A percentile compares a stretch with the other conserved stretches of the same genome.
Conservation (phyloP, 2,329 filamentous ascomycete genomes). For the Trichoderma gracile region DNA sequence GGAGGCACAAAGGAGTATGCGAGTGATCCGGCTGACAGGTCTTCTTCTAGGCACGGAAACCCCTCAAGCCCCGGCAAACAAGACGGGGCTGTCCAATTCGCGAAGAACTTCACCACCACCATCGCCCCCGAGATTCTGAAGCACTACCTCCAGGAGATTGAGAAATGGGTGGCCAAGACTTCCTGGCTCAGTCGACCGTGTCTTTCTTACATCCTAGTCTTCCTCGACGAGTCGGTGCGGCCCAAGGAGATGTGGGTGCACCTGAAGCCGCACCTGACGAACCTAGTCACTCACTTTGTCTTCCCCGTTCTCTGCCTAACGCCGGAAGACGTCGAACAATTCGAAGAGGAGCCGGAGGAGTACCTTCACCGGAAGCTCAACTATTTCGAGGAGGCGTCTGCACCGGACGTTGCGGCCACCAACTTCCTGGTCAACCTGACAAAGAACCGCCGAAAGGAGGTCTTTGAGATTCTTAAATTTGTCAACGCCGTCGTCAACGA, state of each 20-base stretch:
- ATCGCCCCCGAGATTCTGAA: constrained; percentile 97
- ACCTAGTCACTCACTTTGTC: constrained; percentile 88
- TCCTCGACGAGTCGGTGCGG: constrained; percentile 95
- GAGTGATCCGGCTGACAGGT: not conserved
- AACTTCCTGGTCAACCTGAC: constrained; percentile 96
- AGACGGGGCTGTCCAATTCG: constrained; percentile 76
- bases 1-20: not conserved
- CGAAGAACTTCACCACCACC: constrained; percentile 85
- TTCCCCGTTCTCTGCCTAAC: constrained; percentile 94
- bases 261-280: constrained; percentile 89
- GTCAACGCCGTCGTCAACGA: constrained; percentile 93
- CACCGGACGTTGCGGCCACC: constrained; percentile 91
- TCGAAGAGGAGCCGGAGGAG: constrained; percentile 91
- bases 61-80: constrained; percentile 71
- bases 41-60: constrained; percentile 75
- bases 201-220: constrained; percentile 89
- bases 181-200: constrained; percentile 94
- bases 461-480: constrained; percentile 90
- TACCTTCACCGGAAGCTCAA: constrained; percentile 97
- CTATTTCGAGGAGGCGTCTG: constrained; percentile 95
- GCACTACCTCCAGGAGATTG: constrained; percentile 89
- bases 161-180: constrained; percentile 95
- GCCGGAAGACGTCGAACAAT: constrained; percentile 89
- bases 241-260: constrained; percentile 97
- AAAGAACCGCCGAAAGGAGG: constrained; percentile 92